Conservation (phyloP, 441 rosid genomes). For the Kokia cookei region DNA sequence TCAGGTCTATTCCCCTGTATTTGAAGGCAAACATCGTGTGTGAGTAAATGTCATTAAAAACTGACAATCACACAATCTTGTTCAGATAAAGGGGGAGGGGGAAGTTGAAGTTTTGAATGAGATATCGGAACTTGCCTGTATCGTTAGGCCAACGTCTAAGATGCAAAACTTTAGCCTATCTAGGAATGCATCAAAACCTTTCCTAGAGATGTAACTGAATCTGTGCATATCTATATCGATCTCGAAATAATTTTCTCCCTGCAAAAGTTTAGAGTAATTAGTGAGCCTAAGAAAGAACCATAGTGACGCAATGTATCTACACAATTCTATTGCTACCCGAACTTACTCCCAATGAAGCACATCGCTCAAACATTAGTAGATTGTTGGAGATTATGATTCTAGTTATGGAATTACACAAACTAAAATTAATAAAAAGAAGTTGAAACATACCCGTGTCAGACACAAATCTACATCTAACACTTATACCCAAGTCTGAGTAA, state of each 20-base stretch:
- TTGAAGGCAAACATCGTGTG: slow-evolving; percentile 9
- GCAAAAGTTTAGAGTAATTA: slow-evolving; percentile 5
- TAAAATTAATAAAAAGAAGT: no score
- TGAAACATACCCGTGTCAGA: no score
- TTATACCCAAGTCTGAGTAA: no score
- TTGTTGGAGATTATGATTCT: background rate
- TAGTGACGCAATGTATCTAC: background rate
- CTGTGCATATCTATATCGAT: slow-evolving; percentile 92
- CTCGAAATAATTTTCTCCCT: slow-evolving; percentile 83
- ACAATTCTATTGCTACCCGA: background rate
- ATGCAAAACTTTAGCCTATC: slow-evolving; percentile 67
- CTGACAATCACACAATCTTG: background rate
- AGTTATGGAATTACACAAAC: background rate
- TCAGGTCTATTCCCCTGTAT: slow-evolving; percentile 77
- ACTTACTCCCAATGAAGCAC: background rate
- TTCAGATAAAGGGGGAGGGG: background rate
- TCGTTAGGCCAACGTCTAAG: slow-evolving; percentile 83
- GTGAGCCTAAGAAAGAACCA: background rate
- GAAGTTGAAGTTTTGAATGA: background rate
- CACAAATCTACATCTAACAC: no score
- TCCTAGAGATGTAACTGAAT: slow-evolving; percentile 80
- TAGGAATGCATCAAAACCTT: slow-evolving; percentile 81
- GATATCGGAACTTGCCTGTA: slow-evolving; percentile 46
- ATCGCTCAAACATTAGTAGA: background rate
- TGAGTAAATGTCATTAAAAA: background rate